Conservation (phyloP, 129 eudicot genomes). For the Smallanthus sonchifolius region DNA sequence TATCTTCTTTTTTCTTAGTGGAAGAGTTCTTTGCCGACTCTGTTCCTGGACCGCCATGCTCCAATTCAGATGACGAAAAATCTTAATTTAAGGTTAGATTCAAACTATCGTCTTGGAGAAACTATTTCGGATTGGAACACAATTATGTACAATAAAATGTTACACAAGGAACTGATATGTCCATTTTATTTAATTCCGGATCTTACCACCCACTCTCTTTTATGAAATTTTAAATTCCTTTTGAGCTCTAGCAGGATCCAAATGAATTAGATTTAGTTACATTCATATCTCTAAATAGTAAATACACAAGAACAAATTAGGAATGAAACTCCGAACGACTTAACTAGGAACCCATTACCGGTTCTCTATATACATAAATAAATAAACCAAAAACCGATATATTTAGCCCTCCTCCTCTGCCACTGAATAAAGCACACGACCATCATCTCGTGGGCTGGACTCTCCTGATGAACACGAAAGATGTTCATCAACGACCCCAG, state of each 20-base stretch:
- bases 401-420: conserved; percentile 32
- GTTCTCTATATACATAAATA: conserved; percentile 26
- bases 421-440: conserved; percentile 37
- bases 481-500: conserved; percentile 46
- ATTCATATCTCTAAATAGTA: background rate
- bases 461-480: conserved; percentile 32
- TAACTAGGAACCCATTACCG: background rate
- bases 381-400: background rate
- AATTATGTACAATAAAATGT: conserved; percentile 10
- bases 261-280: background rate
- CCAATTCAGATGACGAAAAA: conserved; percentile 40
- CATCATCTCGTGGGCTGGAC: conserved; percentile 33
- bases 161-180: conserved; percentile 18
- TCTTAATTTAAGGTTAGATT: conserved; percentile 17
- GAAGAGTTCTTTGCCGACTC: conserved; percentile 76
- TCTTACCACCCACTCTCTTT: conserved; percentile 27
- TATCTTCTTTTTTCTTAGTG: conserved; percentile 29
- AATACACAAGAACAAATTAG: background rate
- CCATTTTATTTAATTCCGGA: conserved; percentile 46
- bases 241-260: background rate
- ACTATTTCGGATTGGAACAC: conserved; percentile 22
- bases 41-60: conserved; percentile 46
- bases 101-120: conserved; percentile 13
- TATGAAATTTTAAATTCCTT: background rate
- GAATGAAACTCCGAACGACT: background rate